Base-by-base conservation (phyloP, 2,329 filamentous ascomycete species). In the Fusarium temperatum region DNA sequence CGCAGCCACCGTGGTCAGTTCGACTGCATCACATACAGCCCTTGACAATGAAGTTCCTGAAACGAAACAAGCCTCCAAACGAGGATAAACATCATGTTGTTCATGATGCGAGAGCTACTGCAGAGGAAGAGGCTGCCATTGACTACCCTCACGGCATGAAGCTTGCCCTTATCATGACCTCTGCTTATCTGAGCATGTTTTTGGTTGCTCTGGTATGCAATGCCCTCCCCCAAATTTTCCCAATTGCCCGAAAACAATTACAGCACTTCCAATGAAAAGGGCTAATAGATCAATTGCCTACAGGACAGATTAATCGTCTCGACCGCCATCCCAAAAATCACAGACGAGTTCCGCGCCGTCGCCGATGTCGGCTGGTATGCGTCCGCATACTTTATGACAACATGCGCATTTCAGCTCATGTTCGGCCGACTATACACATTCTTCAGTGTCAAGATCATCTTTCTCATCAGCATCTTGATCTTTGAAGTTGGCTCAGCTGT, bases 281-380 rank as follows among this genome's bases (percentile, higher is more conserved):
- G 17, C 28, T 57, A 22, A 57, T 9, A 8, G 3, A 13, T 42
- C 28, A n/a, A 57, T 45, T 57, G 3, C 11, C 6, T 26, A 26
- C 44, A 61, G 47, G 59, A 62, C 10, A 13, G 50, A 39, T 22
- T 62, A 6, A 87, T 88, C 59, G 82, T 87, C 24, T 85, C 84
- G 8, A 87, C 86, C 0, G 86, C 85, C 9, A 87, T 88, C 44
- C 86, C 86, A 3, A 84, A 84, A 45, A 87, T 88, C 68, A 87
- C 86, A 4, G 83, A 82, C 69, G 81, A 85, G 26, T 85, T 86
- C 76, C 78, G 84, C 36, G 80, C 83, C 41, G 81, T 88, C 11
- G 79, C 81, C 30, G 83, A 87, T 58, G 82, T 88, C 18, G 84
- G 85, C 15, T 90, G 88, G 88, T 89, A 90, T 72, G 86, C 86